Evolutionary conservation across 805 yeast genomes (phyloP).

Genomic region (Metschnikowia proteae): DNA sequence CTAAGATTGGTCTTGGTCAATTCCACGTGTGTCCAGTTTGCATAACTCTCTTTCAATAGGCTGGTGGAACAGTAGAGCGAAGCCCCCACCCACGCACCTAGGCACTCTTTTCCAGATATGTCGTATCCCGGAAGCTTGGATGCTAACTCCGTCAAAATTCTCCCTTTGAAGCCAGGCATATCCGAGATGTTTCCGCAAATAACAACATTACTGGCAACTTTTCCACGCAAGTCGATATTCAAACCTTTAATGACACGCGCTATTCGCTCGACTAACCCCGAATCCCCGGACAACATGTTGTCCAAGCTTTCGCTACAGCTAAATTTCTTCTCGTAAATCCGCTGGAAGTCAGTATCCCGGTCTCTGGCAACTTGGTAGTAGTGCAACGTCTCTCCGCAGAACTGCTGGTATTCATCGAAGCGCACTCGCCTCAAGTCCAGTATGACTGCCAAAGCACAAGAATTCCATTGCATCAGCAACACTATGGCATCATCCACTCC

Average conservation of each 20-base stretch:
- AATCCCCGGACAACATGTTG: background rate
- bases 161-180: conserved; percentile 9
- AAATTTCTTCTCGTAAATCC: background rate
- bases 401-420: conserved; percentile 1
- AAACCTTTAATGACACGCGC: conserved; percentile 4
- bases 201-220: conserved; percentile 11
- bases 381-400: conserved; percentile 13
- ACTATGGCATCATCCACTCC: conserved; percentile 14
- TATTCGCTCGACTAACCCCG: conserved; percentile 1
- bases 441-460: conserved; percentile 9
- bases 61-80: conserved; percentile 19
- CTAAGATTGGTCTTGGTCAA: conserved; percentile 6
- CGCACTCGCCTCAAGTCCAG: conserved; percentile 10
- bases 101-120: conserved; percentile 10
- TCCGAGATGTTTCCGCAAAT: conserved; percentile 9
- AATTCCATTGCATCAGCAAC: conserved; percentile 13
- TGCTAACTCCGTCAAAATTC: conserved; percentile 8
- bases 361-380: conserved; percentile 4
- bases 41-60: conserved; percentile 9
- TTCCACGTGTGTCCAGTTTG: conserved; percentile 16
- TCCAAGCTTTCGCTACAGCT: background rate
- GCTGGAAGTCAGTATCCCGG: background rate
- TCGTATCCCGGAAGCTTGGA: conserved; percentile 1
- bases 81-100: conserved; percentile 20
- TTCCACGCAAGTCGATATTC: conserved; percentile 11